These are phyloP conservation scores for Orbilia blumenaviensis DNA, from an alignment of 2,329 filamentous ascomycete species.

Conservation along the genomic window DNA sequence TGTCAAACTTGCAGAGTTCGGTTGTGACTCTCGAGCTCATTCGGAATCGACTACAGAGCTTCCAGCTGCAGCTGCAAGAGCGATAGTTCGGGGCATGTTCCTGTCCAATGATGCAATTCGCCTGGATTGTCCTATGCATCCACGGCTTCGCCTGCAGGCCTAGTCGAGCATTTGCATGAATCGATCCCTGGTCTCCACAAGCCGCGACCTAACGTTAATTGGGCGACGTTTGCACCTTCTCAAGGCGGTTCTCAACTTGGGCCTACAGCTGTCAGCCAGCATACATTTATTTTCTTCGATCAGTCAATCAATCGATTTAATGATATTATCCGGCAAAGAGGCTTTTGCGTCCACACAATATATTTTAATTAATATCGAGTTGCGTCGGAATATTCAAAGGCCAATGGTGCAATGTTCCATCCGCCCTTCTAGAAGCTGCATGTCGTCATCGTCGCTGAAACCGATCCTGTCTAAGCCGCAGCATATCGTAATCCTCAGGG, in stretches of 20 bases:
- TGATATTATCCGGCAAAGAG: neutral
- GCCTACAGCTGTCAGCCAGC: neutral
- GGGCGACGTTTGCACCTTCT: neutral
- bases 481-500: neutral
- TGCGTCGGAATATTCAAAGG: neutral
- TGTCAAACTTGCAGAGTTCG: no score
- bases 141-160: slow-evolving; percentile 40
- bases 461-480: slow-evolving; percentile 8
- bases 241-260: neutral
- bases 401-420: neutral
- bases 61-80: neutral
- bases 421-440: slow-evolving; percentile 9
- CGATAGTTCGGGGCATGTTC: neutral
- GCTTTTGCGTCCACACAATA: neutral
- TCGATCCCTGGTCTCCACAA: slow-evolving; percentile 22
- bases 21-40: no score
- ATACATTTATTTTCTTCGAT: no score
- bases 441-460: slow-evolving; percentile 6
- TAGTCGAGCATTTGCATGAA: slow-evolving; percentile 14
- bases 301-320: neutral
- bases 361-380: neutral
- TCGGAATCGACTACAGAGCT: no score
- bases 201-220: slow-evolving; percentile 16
- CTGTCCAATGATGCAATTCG: slow-evolving; percentile 46
- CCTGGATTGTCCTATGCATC: slow-evolving; percentile 25